Base-by-base conservation (phyloP, 805 yeast genomes). In the Saccharomycopsis olivae region DNA sequence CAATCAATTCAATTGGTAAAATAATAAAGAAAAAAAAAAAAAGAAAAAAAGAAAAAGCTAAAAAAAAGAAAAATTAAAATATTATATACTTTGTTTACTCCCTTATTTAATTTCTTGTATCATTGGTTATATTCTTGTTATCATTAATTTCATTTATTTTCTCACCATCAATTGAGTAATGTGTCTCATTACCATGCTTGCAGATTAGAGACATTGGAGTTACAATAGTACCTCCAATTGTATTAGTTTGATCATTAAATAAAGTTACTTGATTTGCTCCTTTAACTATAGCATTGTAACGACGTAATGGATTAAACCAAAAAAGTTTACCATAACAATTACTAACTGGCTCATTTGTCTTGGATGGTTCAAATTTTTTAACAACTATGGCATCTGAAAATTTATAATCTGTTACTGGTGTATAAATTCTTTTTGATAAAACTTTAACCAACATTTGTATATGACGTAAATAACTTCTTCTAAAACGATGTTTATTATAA, bases 241-340 rank as follows among this genome's bases (percentile, higher is more conserved):
- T n/a, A n/a, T n/a, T n/a, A n/a, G n/a, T n/a, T n/a, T n/a, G n/a
- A 15, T 11, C 13, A 10, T 32, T 32, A 2, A 8, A 32, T 6
- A n/a, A 32, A 2, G 11, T 21, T n/a, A n/a, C 11, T 20, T 20
- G 18, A 18, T 28, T 29, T 25, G 24, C 28, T 24, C 27, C 34
- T 23, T 32, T 38, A n/a, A 38, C 21, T 5, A 42, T 19, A 21
- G 35, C 27, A 17, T 38, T 41, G 20, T 21, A 30, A 38, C 62
- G 50, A 33, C 51, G 53, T 2, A 47, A 44, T 5, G 51, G 50
- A 29, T 56, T 57, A 21, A 58, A 43, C 64, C 64, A 59, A 40
- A 54, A 50, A 24, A 60, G 47, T 38, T 62, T 53, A 17, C 53
- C 56, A 40, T 58, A 60, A n/a, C n/a, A n/a, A n/a, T n/a, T n/a